Evolutionary conservation across 352 stramenopile species (phyloP), one percentile per base, ranked within the genome.

Genomic region (Phytophthora pseudosyringae): DNA sequence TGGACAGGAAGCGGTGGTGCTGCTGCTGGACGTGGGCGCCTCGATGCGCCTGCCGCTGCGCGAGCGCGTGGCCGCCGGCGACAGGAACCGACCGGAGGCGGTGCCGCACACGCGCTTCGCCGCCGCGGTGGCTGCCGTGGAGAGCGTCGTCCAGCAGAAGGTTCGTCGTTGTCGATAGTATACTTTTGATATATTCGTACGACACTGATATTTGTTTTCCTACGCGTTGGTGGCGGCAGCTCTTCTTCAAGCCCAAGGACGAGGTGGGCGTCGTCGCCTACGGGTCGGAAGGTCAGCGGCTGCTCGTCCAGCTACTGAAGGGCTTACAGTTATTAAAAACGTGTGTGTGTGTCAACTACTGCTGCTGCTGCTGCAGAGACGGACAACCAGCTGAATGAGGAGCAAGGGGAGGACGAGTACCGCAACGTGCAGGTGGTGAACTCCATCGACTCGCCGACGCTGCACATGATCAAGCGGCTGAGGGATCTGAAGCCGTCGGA

Each of bases 181-280:
- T 38, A 28, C 0, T 29, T 12, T 21, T 28, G n/a, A 29, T 59
- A 3, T 38, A 5, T 35, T 11, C 3, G 3, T 35, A 11, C 1
- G 31, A 11, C 31, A 35, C 31, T 35, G 10, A 35, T 35, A 3
- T 11, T 11, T 43, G 31, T 11, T 11, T 43, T 18, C 1, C 11
- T 47, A 11, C 51, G 4, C 9, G 38, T 2, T 47, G 12, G 2
- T 58, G 8, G 8, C 12, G 50, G 6, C 44, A 92, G 84, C 65
- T 94, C 21, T 89, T 93, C 44, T 91, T 89, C 64, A 88, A 89
- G 44, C 72, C 84, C 8, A 91, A 93, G 61, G 86, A 94, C 57
- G 84, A 94, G 35, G 59, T 94, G 45, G 84, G 84, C 31, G 79
- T 94, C 41, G 82, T 94, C n/a, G 57, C 84, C 12, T 94, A 89